A percentile compares a stretch with the other conserved stretches of the same genome.
These are phyloP conservation scores for Evernia prunastri DNA, from an alignment of 495 filamentous ascomycete genomes.

Conservation along the genomic window DNA sequence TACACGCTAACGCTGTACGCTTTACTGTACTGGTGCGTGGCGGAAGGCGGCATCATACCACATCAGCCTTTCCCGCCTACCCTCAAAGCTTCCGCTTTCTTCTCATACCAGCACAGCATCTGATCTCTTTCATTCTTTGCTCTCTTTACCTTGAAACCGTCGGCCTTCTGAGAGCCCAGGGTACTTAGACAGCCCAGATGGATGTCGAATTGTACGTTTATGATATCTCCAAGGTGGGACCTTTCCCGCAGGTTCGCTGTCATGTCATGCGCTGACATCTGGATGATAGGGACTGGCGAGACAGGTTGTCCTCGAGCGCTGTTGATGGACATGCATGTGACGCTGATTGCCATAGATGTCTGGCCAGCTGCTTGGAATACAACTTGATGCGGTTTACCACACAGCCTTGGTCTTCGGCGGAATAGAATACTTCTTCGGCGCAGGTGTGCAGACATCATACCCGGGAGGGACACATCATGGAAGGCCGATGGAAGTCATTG, in stretches of 20 bases:
- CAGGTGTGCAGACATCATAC: slow-evolving; percentile 69
- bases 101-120: too few species aligned
- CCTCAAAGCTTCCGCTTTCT: too few species aligned
- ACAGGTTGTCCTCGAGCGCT: slow-evolving; percentile 29
- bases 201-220: slow-evolving; percentile 90
- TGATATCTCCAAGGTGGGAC: slow-evolving; percentile 70
- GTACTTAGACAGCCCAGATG: slow-evolving; percentile 47
- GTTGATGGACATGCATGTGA: not conserved
- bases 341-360: slow-evolving; percentile 24
- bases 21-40: too few species aligned
- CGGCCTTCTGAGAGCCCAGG: too few species aligned
- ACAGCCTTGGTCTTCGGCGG: slow-evolving; percentile 78
- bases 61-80: too few species aligned
- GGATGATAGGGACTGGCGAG: slow-evolving; percentile 35
- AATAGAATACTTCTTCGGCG: slow-evolving; percentile 68
- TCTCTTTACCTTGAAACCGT: too few species aligned
- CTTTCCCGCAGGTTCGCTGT: slow-evolving; percentile 7
- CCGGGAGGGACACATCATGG: slow-evolving; percentile 85
- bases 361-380: slow-evolving; percentile 45
- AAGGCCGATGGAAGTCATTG: slow-evolving; percentile 66
- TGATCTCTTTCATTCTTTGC: too few species aligned
- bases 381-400: slow-evolving; percentile 87
- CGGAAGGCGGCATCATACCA: too few species aligned
- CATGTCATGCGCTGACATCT: slow-evolving; percentile 19
- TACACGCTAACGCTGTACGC: too few species aligned